These are phyloP conservation scores for Boeremia exigua DNA, from an alignment of 2,329 filamentous ascomycete genomes.

Conservation along the genomic window DNA sequence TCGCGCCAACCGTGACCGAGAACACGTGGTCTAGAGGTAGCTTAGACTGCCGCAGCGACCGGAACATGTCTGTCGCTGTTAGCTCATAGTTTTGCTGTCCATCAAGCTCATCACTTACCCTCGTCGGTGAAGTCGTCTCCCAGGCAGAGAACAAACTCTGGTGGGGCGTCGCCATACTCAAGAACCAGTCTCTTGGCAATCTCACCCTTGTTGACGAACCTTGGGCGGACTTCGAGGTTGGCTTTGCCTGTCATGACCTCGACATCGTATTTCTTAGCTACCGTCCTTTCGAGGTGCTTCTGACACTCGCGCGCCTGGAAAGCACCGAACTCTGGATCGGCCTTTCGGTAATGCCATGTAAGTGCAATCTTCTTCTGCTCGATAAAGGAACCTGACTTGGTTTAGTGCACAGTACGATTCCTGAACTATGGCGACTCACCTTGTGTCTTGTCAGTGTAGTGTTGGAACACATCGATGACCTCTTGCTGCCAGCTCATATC, in stretches of 20 bases:
- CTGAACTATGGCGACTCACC: slow-evolving; percentile 59
- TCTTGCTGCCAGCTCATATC: slow-evolving; percentile 94
- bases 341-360: slow-evolving; percentile 96
- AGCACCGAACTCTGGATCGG: slow-evolving; percentile 82
- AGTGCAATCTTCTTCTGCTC: slow-evolving; percentile 93
- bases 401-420: slow-evolving; percentile 25
- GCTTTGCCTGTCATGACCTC: slow-evolving; percentile 98
- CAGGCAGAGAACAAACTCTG: slow-evolving; percentile 88
- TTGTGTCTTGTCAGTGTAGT: slow-evolving; percentile 84
- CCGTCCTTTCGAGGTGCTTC: slow-evolving; percentile 77
- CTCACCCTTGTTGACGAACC: slow-evolving; percentile 97
- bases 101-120: slow-evolving; percentile 60
- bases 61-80: slow-evolving; percentile 72
- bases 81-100: background rate
- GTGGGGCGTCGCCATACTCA: slow-evolving; percentile 69
- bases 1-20: slow-evolving; percentile 89
- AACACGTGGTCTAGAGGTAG: slow-evolving; percentile 74
- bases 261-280: slow-evolving; percentile 82
- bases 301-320: slow-evolving; percentile 83
- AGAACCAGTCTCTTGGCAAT: slow-evolving; percentile 84
- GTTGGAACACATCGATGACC: slow-evolving; percentile 82
- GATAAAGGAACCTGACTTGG: slow-evolving; percentile 75
- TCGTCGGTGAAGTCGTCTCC: slow-evolving; percentile 98
- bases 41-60: slow-evolving; percentile 68
- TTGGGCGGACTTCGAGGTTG: slow-evolving; percentile 94